Evolutionary conservation across 2,329 filamentous ascomycete species (phyloP), one percentile per base, ranked within the genome.

Genomic region (Pseudopithomyces chartarum): DNA sequence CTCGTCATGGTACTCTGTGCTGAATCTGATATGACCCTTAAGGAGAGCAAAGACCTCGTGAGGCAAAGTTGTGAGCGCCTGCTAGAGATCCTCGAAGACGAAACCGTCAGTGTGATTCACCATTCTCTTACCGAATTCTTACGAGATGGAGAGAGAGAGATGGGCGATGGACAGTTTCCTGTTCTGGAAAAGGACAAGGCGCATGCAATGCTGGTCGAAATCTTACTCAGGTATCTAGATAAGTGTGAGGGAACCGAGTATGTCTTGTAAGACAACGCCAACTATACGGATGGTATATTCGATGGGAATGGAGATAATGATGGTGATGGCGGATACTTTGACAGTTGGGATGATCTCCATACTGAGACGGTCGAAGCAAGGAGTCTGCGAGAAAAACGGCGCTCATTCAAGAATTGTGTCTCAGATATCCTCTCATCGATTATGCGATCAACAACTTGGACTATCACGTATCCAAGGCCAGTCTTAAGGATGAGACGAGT

Each of bases 91-190:
- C 22, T 46, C 3, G 43, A 46, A n/a, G 46, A 49, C 19, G 46
- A 49, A 19, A 49, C 11, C 34, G 46, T 49, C 12, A 34, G 23
- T 15, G 46, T 49, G 5, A 49, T 49, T n/a, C 46, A 49, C 22
- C 46, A 49, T 13, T 49, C 46, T 19, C 38, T 49, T 19, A 49
- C 46, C 17, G 46, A 49, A 38, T 49, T 34, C 32, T 36, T 42
- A 20, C n/a, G 39, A 42, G 39, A 42, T 19, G 19, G 15, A 11
- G 39, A 42, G 20, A 42, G 39, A 46, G 43, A n/a, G 7, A n/a
- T 4, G 19, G 43, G 19, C 15, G 43, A 46, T 8, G 43, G 43
- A 3, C 19, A 19, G 3, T 46, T 46, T 29, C 43, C 43, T 15
- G 13, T 29, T 13, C 19, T 46, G 43, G 19, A 46, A 8, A 46